Base-by-base conservation (phyloP, 2,329 filamentous ascomycete genomes). In the Diaporthe ilicicola region DNA sequence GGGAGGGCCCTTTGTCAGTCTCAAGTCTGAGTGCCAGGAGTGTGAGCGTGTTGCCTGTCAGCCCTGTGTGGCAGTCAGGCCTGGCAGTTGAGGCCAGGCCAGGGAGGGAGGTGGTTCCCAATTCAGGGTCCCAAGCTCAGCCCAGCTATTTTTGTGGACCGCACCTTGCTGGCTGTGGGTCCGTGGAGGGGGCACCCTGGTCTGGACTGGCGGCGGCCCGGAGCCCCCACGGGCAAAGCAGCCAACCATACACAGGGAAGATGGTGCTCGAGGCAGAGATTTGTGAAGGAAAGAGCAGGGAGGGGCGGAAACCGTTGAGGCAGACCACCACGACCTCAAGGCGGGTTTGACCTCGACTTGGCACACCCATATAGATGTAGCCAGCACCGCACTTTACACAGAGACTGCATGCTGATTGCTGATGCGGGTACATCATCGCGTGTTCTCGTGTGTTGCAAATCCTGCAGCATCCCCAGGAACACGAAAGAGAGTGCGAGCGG, bases 101-200 rank as follows among this genome's bases (percentile, higher is more conserved):
- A 46, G 32, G 10, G 37, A 29, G 9, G 4, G 51, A 32, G 17
- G 55, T 29, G 42, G 42, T 19, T 12, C 5, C 19, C 42, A 62
- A 19, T 27, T 64, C 59, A 64, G 59, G 59, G 59, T 64, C 59
- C 59, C 59, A 64, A 64, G 59, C 59, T 64, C 59, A 64, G 44
- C 15, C 59, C 59, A 37, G 59, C 44, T 50, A 64, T 37, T 64
- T 64, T 64, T 64, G 44, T 64, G 44, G 59, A 19, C 44, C 59
- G 59, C 59, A 19, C 48, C n/a, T n/a, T 64, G 59, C 8, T 64
- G 59, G 59, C 59, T 7, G 34, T 34, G 59, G 42, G 42, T 13
- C 27, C 27, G 3, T 48, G 42, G 42, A 34, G 42, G 59, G 59
- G 59, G 15, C 17, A 17, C 59, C 59, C 59, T 64, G 59, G 37